Conservation (phyloP, 768 basidiomycete genomes). For the Lactarius psammicola region DNA sequence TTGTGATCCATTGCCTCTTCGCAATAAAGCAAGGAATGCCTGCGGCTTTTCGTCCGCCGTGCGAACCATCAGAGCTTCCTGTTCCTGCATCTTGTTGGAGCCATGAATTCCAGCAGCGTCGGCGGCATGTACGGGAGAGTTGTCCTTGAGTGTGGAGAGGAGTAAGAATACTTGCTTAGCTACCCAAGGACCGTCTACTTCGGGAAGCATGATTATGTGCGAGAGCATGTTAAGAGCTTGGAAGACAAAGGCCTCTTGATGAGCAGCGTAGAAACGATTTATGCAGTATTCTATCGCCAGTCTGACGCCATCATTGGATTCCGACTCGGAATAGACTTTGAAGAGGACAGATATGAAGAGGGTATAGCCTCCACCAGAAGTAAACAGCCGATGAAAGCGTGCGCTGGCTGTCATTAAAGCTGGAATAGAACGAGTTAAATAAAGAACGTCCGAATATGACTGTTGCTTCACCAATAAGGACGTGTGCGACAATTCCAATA, state of each 20-base stretch:
- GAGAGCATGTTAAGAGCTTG: conserved; percentile 66
- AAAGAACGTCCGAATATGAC: not conserved
- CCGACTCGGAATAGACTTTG: conserved; percentile 66
- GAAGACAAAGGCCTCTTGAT: conserved; percentile 71
- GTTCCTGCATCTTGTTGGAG: conserved; percentile 61
- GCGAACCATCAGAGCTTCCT: conserved; percentile 64
- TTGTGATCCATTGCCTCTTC: conserved; percentile 37
- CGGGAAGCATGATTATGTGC: conserved; percentile 50
- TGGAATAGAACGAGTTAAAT: conserved; percentile 31
- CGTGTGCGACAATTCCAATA: conserved; percentile 72
- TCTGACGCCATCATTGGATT: conserved; percentile 55
- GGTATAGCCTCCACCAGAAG: conserved; percentile 66
- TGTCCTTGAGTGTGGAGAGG: conserved; percentile 54
- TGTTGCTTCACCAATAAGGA: conserved; percentile 59
- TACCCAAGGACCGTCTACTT: conserved; percentile 50
- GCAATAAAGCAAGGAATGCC: conserved; percentile 57
- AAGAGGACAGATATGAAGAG: conserved; percentile 73
- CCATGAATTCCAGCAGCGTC: conserved; percentile 70
- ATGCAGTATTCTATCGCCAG: conserved; percentile 68
- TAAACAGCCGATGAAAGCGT: conserved; percentile 73
- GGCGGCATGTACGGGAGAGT: conserved; percentile 40
- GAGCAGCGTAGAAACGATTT: conserved; percentile 70
- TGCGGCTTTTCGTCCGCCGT: conserved; percentile 75
- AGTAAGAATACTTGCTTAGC: conserved; percentile 56
- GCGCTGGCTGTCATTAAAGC: conserved; percentile 75